Evolutionary conservation across 495 filamentous ascomycete genomes (phyloP).

Genomic region (Neurospora terricola): DNA sequence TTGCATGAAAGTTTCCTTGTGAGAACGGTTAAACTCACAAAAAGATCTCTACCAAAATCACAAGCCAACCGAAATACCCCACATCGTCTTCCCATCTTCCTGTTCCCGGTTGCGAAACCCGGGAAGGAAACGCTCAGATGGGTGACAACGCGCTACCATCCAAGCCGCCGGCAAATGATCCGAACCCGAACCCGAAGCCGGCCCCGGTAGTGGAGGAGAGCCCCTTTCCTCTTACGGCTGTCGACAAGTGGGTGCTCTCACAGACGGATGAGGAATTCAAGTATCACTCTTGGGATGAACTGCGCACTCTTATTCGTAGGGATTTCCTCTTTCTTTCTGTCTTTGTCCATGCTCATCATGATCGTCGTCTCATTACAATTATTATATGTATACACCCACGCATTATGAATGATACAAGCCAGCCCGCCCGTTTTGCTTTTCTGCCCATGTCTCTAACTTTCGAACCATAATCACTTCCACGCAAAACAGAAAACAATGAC

Average conservation of each 20-base stretch:
- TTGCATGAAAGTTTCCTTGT: not conserved
- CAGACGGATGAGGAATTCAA: slow-evolving; percentile 61
- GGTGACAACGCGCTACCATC: slow-evolving; percentile 9
- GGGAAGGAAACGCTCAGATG: slow-evolving; percentile 3
- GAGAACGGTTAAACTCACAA: not conserved
- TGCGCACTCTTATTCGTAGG: slow-evolving; percentile 57
- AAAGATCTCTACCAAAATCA: not conserved
- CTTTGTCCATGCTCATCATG: not conserved
- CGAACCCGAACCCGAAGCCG: not conserved
- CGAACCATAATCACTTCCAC: slow-evolving; percentile 8
- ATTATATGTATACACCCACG: not conserved
- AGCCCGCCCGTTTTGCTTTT: not conserved
- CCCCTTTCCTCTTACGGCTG: slow-evolving; percentile 55
- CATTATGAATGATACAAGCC: not conserved
- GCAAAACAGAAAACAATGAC: slow-evolving; percentile 48
- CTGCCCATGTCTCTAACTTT: not conserved
- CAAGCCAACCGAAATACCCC: not conserved
- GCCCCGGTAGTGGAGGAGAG: slow-evolving; percentile 16
- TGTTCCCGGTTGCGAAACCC: not conserved
- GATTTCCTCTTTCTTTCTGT: slow-evolving; percentile 3
- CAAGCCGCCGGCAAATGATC: not conserved
- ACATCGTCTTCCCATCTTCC: not conserved
- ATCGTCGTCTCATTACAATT: not conserved
- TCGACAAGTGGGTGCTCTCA: slow-evolving; percentile 55
- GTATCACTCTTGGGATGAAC: slow-evolving; percentile 58